Percentiles rank a stretch among this genome's conserved stretches.
phyloP scores from a whole-genome alignment of 768 basidiomycete species.

The Pholiota conissans region DNA sequence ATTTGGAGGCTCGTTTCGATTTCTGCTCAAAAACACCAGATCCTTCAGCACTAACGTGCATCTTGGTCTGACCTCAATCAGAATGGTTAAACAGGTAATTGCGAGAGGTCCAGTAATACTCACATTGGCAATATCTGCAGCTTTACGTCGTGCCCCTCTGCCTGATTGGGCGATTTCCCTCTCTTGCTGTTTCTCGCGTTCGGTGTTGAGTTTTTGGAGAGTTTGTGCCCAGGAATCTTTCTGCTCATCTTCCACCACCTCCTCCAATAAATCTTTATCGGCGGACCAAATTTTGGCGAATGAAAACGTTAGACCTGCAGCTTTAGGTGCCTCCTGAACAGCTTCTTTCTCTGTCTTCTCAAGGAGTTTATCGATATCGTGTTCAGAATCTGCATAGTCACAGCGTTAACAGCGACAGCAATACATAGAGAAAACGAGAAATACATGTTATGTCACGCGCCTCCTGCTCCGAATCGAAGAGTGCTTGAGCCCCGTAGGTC shows the following conservation, averaged over 20 bases:
- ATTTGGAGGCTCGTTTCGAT: constrained; percentile 18
- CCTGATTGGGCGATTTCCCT: constrained; percentile 59
- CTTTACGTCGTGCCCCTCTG: constrained; percentile 73
- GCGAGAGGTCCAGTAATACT: not conserved
- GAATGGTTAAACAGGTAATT: constrained; percentile 3
- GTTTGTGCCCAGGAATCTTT: constrained; percentile 84
- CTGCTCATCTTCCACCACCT: constrained; percentile 62
- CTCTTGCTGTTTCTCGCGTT: constrained; percentile 39
- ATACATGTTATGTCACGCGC: constrained; percentile 71
- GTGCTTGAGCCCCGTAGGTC: constrained; percentile 82
- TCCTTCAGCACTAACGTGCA: constrained; percentile 18
- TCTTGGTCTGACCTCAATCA: constrained; percentile 27
- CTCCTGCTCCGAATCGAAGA: constrained; percentile 69
- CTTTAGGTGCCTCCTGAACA: constrained; percentile 50
- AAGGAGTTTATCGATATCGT: constrained; percentile 84
- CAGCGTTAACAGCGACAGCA: not conserved
- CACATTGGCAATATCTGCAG: constrained; percentile 60
- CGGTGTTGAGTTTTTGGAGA: constrained; percentile 50
- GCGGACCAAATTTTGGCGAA: constrained; percentile 94
- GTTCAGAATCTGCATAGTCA: constrained; percentile 59
- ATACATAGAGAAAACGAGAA: constrained; percentile 14
- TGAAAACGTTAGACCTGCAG: constrained; percentile 59
- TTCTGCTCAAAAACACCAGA: constrained; percentile 15
- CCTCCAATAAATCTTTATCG: constrained; percentile 70
- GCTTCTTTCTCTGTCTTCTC: constrained; percentile 81